Conservation (phyloP, 2,329 filamentous ascomycete genomes). For the Ophiosphaerella herpotricha region DNA sequence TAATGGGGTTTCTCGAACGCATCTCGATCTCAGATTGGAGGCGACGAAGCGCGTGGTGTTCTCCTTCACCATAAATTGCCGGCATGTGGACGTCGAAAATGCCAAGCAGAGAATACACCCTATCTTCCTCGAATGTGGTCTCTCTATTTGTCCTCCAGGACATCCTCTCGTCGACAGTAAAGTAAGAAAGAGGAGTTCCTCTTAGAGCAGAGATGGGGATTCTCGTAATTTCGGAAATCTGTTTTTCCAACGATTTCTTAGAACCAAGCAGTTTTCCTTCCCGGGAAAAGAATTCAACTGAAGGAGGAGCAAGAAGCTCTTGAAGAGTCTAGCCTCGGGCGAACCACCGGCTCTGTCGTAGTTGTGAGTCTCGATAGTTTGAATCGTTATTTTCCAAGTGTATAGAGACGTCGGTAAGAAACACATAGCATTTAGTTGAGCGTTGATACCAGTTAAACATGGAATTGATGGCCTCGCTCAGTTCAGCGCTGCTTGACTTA, state of each 20-base stretch:
- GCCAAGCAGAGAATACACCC: not conserved
- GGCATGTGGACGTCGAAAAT: not conserved
- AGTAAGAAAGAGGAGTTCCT: conserved; percentile 1
- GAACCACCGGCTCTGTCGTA: not conserved
- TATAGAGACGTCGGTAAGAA: too few species aligned
- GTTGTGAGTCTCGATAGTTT: too few species aligned
- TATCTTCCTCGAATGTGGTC: conserved; percentile 5
- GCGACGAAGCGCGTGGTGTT: too few species aligned
- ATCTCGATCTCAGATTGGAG: too few species aligned
- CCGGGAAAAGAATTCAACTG: conserved; percentile 8
- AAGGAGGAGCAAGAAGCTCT: conserved; percentile 6
- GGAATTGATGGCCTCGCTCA: too few species aligned
- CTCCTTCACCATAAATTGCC: too few species aligned
- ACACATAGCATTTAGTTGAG: too few species aligned
- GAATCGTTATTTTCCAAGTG: too few species aligned
- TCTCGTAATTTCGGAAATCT: conserved; percentile 5
- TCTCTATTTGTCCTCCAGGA: conserved; percentile 5
- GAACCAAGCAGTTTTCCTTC: conserved; percentile 6
- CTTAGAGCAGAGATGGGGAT: conserved; percentile 1
- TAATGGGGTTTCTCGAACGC: too few species aligned
- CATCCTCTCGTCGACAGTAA: conserved; percentile 10
- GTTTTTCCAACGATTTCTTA: conserved; percentile 1
- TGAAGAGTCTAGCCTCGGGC: not conserved
- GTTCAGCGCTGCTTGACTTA: too few species aligned
- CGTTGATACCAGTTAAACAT: too few species aligned